Conservation (phyloP, 805 yeast genomes). For the Yamadazyma scolyti region DNA sequence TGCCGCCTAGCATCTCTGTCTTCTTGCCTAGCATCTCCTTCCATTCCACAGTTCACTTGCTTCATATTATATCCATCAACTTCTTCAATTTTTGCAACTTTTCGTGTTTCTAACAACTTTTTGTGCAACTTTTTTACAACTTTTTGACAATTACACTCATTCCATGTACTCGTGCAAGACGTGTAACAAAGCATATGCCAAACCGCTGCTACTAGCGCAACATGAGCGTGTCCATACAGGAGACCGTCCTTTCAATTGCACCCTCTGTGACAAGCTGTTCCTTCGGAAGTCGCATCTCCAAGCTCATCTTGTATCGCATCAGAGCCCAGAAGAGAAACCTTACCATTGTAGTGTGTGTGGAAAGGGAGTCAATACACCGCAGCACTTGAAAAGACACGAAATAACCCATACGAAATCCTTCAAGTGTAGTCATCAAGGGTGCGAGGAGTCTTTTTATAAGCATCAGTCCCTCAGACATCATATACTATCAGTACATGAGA, state of each 20-base stretch:
- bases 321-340: constrained; percentile 53
- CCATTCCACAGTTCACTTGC: too few relatives aligned
- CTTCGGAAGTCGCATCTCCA: constrained; percentile 74
- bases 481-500: constrained; percentile 56
- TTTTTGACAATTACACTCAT: too few relatives aligned
- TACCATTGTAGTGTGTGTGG: constrained; percentile 70
- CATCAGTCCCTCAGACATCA: constrained; percentile 78
- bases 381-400: constrained; percentile 82
- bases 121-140: too few relatives aligned
- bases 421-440: constrained; percentile 56
- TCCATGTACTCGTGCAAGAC: not conserved
- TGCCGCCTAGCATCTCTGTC: too few relatives aligned
- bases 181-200: constrained; percentile 57
- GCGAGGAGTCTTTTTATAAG: constrained; percentile 66
- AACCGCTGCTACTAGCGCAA: constrained; percentile 81
- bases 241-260: constrained; percentile 74
- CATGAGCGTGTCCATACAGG: constrained; percentile 76
- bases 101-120: too few relatives aligned
- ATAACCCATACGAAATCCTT: constrained; percentile 70
- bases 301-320: constrained; percentile 71
- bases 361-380: constrained; percentile 76
- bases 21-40: too few relatives aligned
- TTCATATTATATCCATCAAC: too few relatives aligned
- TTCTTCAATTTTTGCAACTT: too few relatives aligned
- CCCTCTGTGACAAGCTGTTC: constrained; percentile 62